Conservation (phyloP, 805 yeast genomes). For the Spathaspora gorwiae region DNA sequence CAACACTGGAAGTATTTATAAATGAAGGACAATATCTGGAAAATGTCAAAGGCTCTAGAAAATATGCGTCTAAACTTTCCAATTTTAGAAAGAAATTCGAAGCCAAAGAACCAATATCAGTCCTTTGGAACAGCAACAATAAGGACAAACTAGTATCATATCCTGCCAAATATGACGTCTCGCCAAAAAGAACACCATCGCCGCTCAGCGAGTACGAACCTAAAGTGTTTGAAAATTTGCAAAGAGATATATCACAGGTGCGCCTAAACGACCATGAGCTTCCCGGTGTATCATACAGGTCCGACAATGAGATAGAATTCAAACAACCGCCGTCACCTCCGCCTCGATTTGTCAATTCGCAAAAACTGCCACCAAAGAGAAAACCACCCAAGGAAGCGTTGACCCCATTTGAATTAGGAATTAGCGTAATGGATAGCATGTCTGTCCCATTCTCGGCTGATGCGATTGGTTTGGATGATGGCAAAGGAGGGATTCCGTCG, state of each 20-base stretch:
- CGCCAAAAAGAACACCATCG: constrained; percentile 11
- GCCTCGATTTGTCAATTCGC: constrained; percentile 12
- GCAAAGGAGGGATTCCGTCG: constrained; percentile 22
- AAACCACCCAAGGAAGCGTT: constrained; percentile 18
- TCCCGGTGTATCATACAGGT: neutral
- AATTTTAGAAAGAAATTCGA: constrained; percentile 30
- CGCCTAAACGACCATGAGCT: too few species aligned
- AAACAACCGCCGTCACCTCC: constrained; percentile 21
- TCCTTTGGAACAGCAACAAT: constrained; percentile 15
- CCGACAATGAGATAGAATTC: constrained; percentile 2
- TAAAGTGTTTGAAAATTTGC: constrained; percentile 1
- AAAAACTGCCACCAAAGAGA: constrained; percentile 12
- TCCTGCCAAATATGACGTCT: neutral
- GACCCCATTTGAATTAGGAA: neutral
- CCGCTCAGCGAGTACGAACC: constrained; percentile 17
- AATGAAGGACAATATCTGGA: constrained; percentile 9
- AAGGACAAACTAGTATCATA: neutral
- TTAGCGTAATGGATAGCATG: constrained; percentile 2
- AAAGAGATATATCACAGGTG: neutral
- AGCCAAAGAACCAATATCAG: constrained; percentile 30
- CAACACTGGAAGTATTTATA: constrained; percentile 10
- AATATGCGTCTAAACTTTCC: constrained; percentile 23
- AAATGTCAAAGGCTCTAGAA: constrained; percentile 13
- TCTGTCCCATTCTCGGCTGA: constrained; percentile 41
- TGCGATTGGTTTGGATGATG: constrained; percentile 31